Percentiles rank a stretch among this genome's conserved stretches.
Conservation (phyloP, 805 yeast genomes). For the Vanderwaltozyma verrucispora region DNA sequence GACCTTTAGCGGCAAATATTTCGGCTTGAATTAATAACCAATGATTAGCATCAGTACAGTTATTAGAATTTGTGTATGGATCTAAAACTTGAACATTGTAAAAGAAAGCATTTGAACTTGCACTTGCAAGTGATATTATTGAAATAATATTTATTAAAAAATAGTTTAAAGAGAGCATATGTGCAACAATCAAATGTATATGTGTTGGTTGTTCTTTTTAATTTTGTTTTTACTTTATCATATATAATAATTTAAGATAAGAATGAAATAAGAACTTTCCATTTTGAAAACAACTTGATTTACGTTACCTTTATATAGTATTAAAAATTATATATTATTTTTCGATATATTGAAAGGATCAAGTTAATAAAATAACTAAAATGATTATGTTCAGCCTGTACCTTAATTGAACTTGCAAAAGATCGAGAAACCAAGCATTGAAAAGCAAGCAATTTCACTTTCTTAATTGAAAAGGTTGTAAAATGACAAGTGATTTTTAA, state of each 20-base stretch:
- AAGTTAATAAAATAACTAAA: too few species aligned
- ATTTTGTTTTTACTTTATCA: not conserved
- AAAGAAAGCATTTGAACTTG: slow-evolving; percentile 9
- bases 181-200: not conserved
- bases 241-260: not conserved
- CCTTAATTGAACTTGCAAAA: too few species aligned
- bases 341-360: too few species aligned
- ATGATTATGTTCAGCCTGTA: too few species aligned
- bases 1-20: slow-evolving; percentile 15
- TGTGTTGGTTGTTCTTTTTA: not conserved
- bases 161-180: slow-evolving; percentile 1
- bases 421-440: too few species aligned
- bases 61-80: slow-evolving; percentile 12
- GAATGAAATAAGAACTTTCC: not conserved
- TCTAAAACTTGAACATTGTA: slow-evolving; percentile 17
- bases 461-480: too few species aligned
- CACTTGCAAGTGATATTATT: not conserved
- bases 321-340: too few species aligned
- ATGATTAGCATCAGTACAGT: slow-evolving; percentile 19
- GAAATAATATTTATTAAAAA: slow-evolving; percentile 1
- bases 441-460: too few species aligned
- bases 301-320: too few species aligned
- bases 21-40: slow-evolving; percentile 23
- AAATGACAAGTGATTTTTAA: too few species aligned
- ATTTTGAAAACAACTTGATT: too few species aligned